A percentile compares a stretch with the other conserved stretches of the same genome.
These are phyloP conservation scores for Collybia nuda DNA, from an alignment of 768 basidiomycete genomes.

Conservation along the genomic window DNA sequence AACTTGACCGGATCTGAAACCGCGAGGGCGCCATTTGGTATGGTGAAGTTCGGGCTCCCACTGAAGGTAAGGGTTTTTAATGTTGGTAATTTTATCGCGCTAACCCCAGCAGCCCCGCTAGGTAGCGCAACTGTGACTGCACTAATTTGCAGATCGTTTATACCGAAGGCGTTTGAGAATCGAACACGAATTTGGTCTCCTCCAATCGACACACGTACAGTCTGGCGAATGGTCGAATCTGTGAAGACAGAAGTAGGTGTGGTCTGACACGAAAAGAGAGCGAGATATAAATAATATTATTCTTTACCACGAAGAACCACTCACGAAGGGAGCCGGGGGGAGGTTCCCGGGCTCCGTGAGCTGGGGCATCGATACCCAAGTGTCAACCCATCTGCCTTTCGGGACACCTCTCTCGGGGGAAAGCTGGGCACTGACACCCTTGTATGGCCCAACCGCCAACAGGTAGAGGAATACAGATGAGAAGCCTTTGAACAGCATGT, in stretches of 20 bases:
- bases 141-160: slow-evolving; percentile 40
- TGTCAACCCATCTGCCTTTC: slow-evolving; percentile 26
- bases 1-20: slow-evolving; percentile 47
- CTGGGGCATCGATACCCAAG: slow-evolving; percentile 41
- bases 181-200: slow-evolving; percentile 40
- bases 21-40: slow-evolving; percentile 44
- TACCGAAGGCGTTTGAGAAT: slow-evolving; percentile 49
- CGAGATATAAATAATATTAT: not conserved
- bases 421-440: no score
- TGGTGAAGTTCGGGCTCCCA: slow-evolving; percentile 33
- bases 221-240: slow-evolving; percentile 50
- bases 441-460: no score
- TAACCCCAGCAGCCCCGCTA: slow-evolving; percentile 31
- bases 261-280: slow-evolving; percentile 1
- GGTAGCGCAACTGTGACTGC: slow-evolving; percentile 43
- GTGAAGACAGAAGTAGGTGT: slow-evolving; percentile 31
- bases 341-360: slow-evolving; percentile 35
- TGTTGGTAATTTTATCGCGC: slow-evolving; percentile 32
- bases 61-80: slow-evolving; percentile 42
- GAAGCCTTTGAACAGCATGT: no score
- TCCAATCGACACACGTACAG: slow-evolving; percentile 41
- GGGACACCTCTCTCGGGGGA: not conserved
- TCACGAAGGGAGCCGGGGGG: slow-evolving; percentile 31
- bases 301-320: not conserved
- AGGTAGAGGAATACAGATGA: no score